Evolutionary conservation across 163 green algal genomes (phyloP).

Genomic region (Chlorella variabilis): DNA sequence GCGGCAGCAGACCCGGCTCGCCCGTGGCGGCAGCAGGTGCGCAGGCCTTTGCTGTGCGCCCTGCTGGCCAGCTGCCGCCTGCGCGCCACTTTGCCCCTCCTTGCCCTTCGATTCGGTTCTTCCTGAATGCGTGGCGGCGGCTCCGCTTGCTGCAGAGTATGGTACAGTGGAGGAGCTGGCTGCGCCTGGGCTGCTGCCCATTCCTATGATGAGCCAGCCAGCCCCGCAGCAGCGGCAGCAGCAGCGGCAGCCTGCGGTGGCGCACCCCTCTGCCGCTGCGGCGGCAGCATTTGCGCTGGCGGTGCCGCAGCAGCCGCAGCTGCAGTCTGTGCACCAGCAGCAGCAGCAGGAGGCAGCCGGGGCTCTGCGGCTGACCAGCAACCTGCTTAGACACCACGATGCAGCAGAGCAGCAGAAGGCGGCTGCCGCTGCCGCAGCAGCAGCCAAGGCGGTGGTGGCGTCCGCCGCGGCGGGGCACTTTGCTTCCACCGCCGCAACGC

Average conservation of each 20-base stretch:
- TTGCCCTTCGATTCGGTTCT: too few species aligned
- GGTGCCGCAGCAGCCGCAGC: neutral
- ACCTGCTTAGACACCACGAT: neutral
- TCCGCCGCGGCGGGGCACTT: neutral
- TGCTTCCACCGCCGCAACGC: neutral
- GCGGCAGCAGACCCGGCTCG: neutral
- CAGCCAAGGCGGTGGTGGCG: neutral
- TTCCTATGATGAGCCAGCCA: neutral
- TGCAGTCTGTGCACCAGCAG: neutral
- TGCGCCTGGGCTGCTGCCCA: neutral
- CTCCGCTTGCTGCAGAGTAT: too few species aligned
- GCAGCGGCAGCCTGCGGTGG: too few species aligned
- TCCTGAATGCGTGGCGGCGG: too few species aligned
- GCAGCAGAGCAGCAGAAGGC: conserved; percentile 7
- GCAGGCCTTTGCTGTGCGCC: too few species aligned
- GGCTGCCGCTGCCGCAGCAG: neutral
- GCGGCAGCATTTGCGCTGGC: neutral
- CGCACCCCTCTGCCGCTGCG: neutral
- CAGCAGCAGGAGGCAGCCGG: neutral
- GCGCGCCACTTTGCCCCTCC: too few species aligned
- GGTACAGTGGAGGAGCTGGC: neutral
- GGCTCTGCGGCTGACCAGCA: neutral
- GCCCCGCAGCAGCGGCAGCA: neutral
- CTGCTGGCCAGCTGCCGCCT: too few species aligned
- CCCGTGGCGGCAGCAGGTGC: neutral